Percentiles rank a stretch among this genome's conserved stretches.
These are phyloP conservation scores for Plantago elongata DNA, from an alignment of 257 asterid genomes.

Conservation along the genomic window DNA sequence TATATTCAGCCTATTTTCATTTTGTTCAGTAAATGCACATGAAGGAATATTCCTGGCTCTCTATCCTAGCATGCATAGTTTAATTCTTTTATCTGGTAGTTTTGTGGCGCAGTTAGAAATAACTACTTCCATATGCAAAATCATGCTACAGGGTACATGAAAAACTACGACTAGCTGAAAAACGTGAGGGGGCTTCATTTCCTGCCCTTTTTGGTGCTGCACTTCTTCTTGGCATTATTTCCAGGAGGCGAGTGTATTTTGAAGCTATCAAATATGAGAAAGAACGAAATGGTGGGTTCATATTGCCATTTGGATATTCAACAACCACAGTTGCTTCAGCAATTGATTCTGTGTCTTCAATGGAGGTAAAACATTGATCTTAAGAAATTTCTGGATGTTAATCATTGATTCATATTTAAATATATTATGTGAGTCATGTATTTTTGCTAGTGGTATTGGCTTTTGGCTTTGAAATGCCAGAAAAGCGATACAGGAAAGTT, in stretches of 20 bases:
- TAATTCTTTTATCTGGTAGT: too few species aligned
- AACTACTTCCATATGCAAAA: conserved; percentile 9
- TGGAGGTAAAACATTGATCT: conserved; percentile 51
- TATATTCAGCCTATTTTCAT: too few species aligned
- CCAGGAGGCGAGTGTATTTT: conserved; percentile 68
- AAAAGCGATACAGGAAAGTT: conserved; percentile 26
- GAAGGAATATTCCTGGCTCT: too few species aligned
- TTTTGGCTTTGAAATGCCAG: conserved; percentile 55
- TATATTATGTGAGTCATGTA: conserved; percentile 21
- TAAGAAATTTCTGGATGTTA: not conserved
- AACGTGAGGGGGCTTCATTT: conserved; percentile 88
- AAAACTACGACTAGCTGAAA: conserved; percentile 58
- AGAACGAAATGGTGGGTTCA: conserved; percentile 78
- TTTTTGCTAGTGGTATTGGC: conserved; percentile 75
- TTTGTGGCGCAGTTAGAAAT: conserved; percentile 14
- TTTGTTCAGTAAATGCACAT: too few species aligned
- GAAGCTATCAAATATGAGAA: conserved; percentile 84
- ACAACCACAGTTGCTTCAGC: conserved; percentile 61
- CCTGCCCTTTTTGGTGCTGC: conserved; percentile 72
- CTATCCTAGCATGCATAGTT: too few species aligned
- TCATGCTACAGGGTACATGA: conserved; percentile 62
- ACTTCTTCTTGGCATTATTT: conserved; percentile 73
- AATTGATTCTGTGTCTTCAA: conserved; percentile 56
- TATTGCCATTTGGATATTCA: conserved; percentile 91
- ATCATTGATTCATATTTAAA: not conserved